A percentile compares a stretch with the other conserved stretches of the same genome.
Evolutionary conservation across 352 stramenopile genomes (phyloP).

Genomic region (Phytophthora pinifolia): DNA sequence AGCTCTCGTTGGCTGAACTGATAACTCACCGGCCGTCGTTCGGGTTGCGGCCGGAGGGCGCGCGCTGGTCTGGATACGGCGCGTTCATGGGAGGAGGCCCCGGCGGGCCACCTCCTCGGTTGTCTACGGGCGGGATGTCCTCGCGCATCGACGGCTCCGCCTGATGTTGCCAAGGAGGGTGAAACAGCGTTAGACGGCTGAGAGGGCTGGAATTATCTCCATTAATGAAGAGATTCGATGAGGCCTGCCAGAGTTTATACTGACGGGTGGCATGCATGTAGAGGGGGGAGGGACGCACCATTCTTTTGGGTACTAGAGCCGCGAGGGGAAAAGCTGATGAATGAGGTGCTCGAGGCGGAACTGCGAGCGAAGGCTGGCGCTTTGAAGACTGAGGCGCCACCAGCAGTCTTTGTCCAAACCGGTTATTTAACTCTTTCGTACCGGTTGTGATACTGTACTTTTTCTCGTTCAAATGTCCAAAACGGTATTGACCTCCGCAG

Average conservation of each 20-base stretch:
- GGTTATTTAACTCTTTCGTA: too few relatives aligned
- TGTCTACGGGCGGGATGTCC: slow-evolving; percentile 43
- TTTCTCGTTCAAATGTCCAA: too few relatives aligned
- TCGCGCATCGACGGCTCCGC: slow-evolving; percentile 44
- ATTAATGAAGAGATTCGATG: too few relatives aligned
- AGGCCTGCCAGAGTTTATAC: too few relatives aligned
- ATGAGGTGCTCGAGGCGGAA: background rate
- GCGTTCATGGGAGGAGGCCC: slow-evolving; percentile 33
- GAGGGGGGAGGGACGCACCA: slow-evolving; percentile 15
- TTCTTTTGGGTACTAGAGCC: slow-evolving; percentile 12
- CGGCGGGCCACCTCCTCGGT: slow-evolving; percentile 18
- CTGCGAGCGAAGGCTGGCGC: slow-evolving; percentile 5
- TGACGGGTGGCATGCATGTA: too few relatives aligned
- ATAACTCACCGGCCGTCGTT: slow-evolving; percentile 26
- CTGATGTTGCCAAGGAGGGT: slow-evolving; percentile 12
- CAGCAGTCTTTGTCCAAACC: too few relatives aligned
- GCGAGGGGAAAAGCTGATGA: slow-evolving; percentile 6
- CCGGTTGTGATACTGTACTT: too few relatives aligned
- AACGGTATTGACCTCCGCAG: too few relatives aligned
- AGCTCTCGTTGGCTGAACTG: background rate
- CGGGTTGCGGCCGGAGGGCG: slow-evolving; percentile 28
- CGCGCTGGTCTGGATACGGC: slow-evolving; percentile 27
- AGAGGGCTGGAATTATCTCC: background rate
- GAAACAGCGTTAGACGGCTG: background rate
- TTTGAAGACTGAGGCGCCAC: slow-evolving; percentile 28